Evolutionary conservation across 768 basidiomycete genomes (phyloP).

Genomic region (Hortiboletus flavorubellus): DNA sequence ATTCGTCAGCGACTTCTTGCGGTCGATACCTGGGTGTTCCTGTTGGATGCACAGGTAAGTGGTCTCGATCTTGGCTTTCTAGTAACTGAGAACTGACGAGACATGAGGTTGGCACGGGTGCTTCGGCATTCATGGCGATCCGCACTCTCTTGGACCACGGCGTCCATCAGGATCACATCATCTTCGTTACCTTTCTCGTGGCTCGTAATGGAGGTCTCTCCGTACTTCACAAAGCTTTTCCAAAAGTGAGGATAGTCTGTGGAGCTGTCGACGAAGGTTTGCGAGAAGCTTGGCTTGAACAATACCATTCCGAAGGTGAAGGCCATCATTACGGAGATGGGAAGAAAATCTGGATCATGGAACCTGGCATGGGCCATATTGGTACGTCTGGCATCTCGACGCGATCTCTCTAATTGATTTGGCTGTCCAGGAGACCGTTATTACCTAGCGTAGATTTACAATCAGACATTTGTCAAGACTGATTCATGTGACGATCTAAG

Average conservation of each 20-base stretch:
- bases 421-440: slow-evolving; percentile 38
- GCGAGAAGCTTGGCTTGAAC: slow-evolving; percentile 69
- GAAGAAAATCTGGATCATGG: slow-evolving; percentile 75
- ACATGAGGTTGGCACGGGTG: slow-evolving; percentile 86
- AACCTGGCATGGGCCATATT: slow-evolving; percentile 88
- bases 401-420: neutral
- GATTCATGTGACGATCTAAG: neutral
- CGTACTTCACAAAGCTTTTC: slow-evolving; percentile 80
- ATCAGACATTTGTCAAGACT: neutral
- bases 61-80: neutral
- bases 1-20: slow-evolving; percentile 67
- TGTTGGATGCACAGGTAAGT: slow-evolving; percentile 82
- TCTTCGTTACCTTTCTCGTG: slow-evolving; percentile 88
- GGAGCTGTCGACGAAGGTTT: slow-evolving; percentile 79
- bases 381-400: slow-evolving; percentile 41
- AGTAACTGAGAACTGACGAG: neutral
- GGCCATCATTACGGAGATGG: slow-evolving; percentile 43
- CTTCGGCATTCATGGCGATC: slow-evolving; percentile 93
- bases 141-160: slow-evolving; percentile 93
- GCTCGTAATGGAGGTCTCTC: slow-evolving; percentile 77
- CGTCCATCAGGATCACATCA: slow-evolving; percentile 75
- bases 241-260: slow-evolving; percentile 77
- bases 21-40: slow-evolving; percentile 71
- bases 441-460: slow-evolving; percentile 30
- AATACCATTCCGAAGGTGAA: slow-evolving; percentile 46